Base-by-base conservation (phyloP, 805 yeast genomes). In the Ogataea ganodermae region DNA sequence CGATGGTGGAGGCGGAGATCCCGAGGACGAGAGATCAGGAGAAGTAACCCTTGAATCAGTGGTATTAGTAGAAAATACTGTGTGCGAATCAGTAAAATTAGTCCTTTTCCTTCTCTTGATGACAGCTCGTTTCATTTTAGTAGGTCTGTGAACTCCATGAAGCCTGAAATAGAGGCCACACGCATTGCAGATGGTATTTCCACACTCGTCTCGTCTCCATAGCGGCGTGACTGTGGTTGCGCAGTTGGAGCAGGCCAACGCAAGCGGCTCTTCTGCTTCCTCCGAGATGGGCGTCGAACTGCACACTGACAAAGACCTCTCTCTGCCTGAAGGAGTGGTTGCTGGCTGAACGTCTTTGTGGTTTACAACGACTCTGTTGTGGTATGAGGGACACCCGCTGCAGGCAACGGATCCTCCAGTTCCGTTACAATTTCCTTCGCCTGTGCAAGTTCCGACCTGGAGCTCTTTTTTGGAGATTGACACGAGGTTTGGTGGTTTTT, bases 131-230 rank as follows among this genome's bases (percentile, higher is more conserved):
- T 86, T 85, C 86, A 87, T 77, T 48, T 80, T 80, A 14, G 81
- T 82, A 1, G 96, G 96, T 42, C 96, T 72, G 58, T 85, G 90
- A 32, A 72, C 72, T 0, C 92, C 91, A 60, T 87, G 95, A 35
- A 89, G 73, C 48, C 82, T 72, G 65, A 80, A 83, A 64, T 88
- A 89, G 24, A 89, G 68, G 2, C 90, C 96, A 69, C 96, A 88
- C 0, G 96, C 96, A 60, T 88, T 88, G 71, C 96, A 88, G 20
- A 89, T 87, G 21, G 90, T 85, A 57, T 87, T 83, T 3, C 96
- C 96, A 5, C 74, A 74, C 53, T 82, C 90, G 62, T 87, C 91
- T 51, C 96, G 72, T 61, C 96, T 75, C 96, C 96, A 88, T 10
- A 88, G 69, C 0, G 96, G 96, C 0, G 96, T 88, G 47, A 86